Conservation (phyloP, 768 basidiomycete genomes). For the Collybiopsis confluens region DNA sequence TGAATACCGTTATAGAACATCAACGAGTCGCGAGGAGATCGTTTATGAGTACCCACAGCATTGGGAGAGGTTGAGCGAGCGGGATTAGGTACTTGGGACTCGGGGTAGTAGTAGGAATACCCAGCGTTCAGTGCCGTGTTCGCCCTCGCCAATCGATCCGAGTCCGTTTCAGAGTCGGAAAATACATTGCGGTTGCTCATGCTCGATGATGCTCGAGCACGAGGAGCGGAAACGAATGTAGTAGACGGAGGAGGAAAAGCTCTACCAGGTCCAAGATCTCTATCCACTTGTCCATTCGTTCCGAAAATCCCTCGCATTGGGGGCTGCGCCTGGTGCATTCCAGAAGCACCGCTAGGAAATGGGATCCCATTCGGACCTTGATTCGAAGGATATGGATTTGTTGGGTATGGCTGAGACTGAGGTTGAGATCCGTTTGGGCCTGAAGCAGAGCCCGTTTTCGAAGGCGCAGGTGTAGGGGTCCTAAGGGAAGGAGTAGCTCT, state of each 20-base stretch:
- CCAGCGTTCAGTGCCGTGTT: slow-evolving; percentile 42
- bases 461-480: neutral
- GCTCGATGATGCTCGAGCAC: neutral
- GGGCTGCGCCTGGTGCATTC: neutral
- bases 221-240: neutral
- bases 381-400: neutral
- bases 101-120: slow-evolving; percentile 26
- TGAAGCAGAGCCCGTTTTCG: neutral
- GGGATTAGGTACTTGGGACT: neutral
- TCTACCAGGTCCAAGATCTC: neutral
- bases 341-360: neutral
- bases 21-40: neutral
- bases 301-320: slow-evolving; percentile 3
- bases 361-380: neutral
- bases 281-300: neutral
- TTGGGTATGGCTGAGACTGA: slow-evolving; percentile 1
- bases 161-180: slow-evolving; percentile 25
- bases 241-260: neutral
- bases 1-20: slow-evolving; percentile 2
- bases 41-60: neutral
- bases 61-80: neutral
- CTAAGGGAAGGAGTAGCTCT: neutral
- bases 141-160: slow-evolving; percentile 32
- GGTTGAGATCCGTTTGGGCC: neutral
- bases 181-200: neutral